Base-by-base conservation (phyloP, 805 yeast species). In the Kregervanrija delftensis region DNA sequence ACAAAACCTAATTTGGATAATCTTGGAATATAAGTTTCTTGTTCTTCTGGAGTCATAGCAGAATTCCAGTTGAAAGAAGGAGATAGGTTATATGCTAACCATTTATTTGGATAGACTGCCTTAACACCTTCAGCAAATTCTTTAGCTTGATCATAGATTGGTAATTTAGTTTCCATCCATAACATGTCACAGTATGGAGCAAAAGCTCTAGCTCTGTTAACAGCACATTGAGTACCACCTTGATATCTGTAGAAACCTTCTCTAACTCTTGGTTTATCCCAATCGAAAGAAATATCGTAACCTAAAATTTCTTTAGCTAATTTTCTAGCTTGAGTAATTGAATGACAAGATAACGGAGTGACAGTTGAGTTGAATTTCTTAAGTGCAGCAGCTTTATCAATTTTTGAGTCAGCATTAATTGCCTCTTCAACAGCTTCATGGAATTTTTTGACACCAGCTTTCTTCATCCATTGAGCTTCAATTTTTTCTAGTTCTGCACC, bases 21-120 rank as follows among this genome's bases (percentile, higher is more conserved):
- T 65, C 96, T 80, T 63, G 77, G 68, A 66, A 91, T 91, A 68
- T 88, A 91, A 40, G 96, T 85, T 65, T 83, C 85, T 72, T 90
- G 96, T 60, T 91, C 96, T 40, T 75, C 74, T 22, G 83, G 71
- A 43, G 83, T 70, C 96, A 91, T 87, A 44, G 97, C 96, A 52
- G 81, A 80, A 66, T 88, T 87, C 98, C 98, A 91, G 79, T 91
- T 91, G 81, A 91, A 91, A 6, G 96, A 87, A 54, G 98, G 98
- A 30, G 96, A 88, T 66, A 91, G 74, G 76, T 91, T 91, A 75
- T 91, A 91, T 43, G 97, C 95, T 56, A 91, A 76, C 98, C 97
- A 90, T 69, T 91, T 90, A 53, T 86, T 76, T 55, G 98, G 98
- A 69, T 65, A 85, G 48, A 72, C 73, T 32, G 79, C 76, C 64